These are phyloP conservation scores for Helminthosporium solani DNA, from an alignment of 2,329 filamentous ascomycete species.

Conservation along the genomic window DNA sequence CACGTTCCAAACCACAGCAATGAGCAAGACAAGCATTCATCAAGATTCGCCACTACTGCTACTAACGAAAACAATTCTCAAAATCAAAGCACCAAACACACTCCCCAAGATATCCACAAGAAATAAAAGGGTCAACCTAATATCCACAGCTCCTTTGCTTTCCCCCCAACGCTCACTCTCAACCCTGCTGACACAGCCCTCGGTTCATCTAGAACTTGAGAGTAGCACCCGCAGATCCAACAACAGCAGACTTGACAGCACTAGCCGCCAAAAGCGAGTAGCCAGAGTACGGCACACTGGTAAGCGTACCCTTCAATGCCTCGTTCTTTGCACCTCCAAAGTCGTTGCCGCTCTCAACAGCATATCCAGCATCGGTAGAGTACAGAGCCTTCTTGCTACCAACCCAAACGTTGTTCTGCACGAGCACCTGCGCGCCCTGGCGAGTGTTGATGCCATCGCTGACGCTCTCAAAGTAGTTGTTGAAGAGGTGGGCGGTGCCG, in stretches of 20 bases:
- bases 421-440: slow-evolving; percentile 45
- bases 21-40: no score
- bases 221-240: slow-evolving; percentile 43
- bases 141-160: background rate
- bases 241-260: slow-evolving; percentile 43
- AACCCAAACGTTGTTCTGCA: slow-evolving; percentile 45
- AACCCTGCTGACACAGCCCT: background rate
- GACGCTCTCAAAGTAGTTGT: slow-evolving; percentile 49
- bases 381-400: slow-evolving; percentile 38
- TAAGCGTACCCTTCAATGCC: slow-evolving; percentile 37
- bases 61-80: no score
- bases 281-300: slow-evolving; percentile 35
- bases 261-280: slow-evolving; percentile 35
- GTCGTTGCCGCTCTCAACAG: slow-evolving; percentile 42
- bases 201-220: slow-evolving; percentile 31
- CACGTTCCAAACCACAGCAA: no score
- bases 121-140: background rate
- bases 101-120: background rate
- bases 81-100: no score
- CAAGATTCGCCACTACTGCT: no score
- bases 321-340: slow-evolving; percentile 38
- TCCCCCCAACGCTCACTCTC: no score
- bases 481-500: slow-evolving; percentile 64
- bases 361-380: slow-evolving; percentile 37
- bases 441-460: slow-evolving; percentile 46